A percentile compares a stretch with the other conserved stretches of the same genome.
Evolutionary conservation across 2,329 filamentous ascomycete species (phyloP).

Genomic region (Beauveria sp.): DNA sequence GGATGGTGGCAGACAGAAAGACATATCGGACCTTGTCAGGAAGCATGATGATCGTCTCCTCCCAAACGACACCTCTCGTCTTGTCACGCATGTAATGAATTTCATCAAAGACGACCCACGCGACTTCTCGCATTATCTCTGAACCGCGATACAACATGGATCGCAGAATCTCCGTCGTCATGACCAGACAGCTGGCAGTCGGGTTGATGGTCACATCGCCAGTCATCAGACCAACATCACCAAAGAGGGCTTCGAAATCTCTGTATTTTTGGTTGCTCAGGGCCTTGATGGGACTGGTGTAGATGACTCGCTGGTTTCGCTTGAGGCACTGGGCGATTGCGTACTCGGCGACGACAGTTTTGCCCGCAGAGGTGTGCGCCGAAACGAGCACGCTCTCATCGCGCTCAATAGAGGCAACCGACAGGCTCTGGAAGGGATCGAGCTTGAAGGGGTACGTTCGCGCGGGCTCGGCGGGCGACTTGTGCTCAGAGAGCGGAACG

Average conservation of each 20-base stretch:
- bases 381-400: constrained; percentile 96
- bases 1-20: constrained; percentile 95
- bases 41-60: constrained; percentile 95
- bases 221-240: constrained; percentile 96
- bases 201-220: constrained; percentile 99
- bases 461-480: constrained; percentile 79
- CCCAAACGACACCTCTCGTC: constrained; percentile 92
- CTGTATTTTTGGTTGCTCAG: constrained; percentile 98
- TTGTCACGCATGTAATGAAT: constrained; percentile 98
- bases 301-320: constrained; percentile 96
- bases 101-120: constrained; percentile 97
- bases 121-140: constrained; percentile 98
- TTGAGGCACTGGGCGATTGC: constrained; percentile 96
- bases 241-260: constrained; percentile 92
- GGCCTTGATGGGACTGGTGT: constrained; percentile 98
- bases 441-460: constrained; percentile 81
- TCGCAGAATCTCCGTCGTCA: constrained; percentile 98
- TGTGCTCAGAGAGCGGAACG: constrained; percentile 89
- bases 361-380: constrained; percentile 94
- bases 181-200: constrained; percentile 93
- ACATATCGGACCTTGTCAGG: constrained; percentile 99
- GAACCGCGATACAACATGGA: constrained; percentile 98
- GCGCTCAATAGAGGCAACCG: constrained; percentile 89
- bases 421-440: constrained; percentile 94
- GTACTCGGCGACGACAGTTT: constrained; percentile 97